phyloP scores from a whole-genome alignment of 116 monocot species.

The Dioscorea cayenensis region DNA sequence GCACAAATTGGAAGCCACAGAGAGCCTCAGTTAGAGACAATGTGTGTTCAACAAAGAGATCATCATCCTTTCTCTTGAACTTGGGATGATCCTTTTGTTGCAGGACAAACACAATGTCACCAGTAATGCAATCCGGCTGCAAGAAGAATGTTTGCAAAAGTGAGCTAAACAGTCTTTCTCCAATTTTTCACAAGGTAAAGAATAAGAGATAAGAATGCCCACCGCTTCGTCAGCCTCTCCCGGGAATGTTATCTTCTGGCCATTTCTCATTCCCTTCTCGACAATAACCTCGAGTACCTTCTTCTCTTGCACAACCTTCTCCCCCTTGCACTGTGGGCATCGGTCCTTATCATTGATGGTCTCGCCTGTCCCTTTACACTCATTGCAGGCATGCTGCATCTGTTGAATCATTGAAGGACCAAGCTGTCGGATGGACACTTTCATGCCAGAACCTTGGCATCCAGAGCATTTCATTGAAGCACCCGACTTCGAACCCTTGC shows the following conservation, averaged over 20 bases:
- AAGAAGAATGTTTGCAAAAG: background rate
- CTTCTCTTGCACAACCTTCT: constrained; percentile 94
- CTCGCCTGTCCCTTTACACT: constrained; percentile 94
- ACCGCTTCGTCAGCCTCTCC: constrained; percentile 98
- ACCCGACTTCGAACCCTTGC: constrained; percentile 97
- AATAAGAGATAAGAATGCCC: background rate
- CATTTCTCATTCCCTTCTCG: constrained; percentile 96
- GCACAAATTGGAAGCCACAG: constrained; percentile 87
- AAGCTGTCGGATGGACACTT: constrained; percentile 79
- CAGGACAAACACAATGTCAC: constrained; percentile 85
- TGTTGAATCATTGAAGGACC: constrained; percentile 96
- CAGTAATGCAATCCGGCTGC: constrained; percentile 88
- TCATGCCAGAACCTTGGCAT: constrained; percentile 97
- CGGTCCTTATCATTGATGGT: constrained; percentile 84
- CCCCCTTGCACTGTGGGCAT: constrained; percentile 85
- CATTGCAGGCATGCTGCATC: constrained; percentile 99
- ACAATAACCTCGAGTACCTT: constrained; percentile 85
- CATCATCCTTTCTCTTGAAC: constrained; percentile 95
- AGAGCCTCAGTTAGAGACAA: constrained; percentile 83
- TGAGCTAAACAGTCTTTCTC: too few relatives aligned
- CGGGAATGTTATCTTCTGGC: constrained; percentile 93
- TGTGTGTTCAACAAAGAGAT: constrained; percentile 76
- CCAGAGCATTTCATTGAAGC: constrained; percentile 77
- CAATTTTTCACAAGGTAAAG: background rate
- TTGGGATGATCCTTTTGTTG: constrained; percentile 93